Conservation (phyloP, 1,139 yeast genomes). For the Candida sanyaensis region DNA sequence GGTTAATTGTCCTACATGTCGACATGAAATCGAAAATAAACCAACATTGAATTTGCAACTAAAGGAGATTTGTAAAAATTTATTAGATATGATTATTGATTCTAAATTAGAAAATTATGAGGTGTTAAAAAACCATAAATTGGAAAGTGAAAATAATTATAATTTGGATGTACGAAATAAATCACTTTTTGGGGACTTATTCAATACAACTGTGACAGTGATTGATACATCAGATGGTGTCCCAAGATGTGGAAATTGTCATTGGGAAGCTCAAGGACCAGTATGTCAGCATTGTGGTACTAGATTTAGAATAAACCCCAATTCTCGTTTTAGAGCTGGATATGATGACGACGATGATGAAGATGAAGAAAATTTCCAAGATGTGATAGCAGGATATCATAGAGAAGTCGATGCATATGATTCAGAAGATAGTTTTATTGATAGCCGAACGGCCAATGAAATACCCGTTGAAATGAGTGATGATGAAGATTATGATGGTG, state of each 20-base stretch:
- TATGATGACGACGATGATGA: conserved; percentile 24
- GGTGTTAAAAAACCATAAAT: conserved; percentile 22
- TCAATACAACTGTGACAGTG: conserved; percentile 46
- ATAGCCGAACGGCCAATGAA: conserved; percentile 18
- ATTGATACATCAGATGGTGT: conserved; percentile 75
- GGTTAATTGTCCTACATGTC: conserved; percentile 58
- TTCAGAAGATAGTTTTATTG: conserved; percentile 32
- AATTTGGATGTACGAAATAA: conserved; percentile 38
- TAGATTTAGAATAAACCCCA: conserved; percentile 27
- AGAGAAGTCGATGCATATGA: conserved; percentile 24
- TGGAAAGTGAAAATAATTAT: conserved; percentile 30
- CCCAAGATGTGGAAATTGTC: conserved; percentile 75
- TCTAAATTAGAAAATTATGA: conserved; percentile 20
- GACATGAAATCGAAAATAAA: conserved; percentile 39
- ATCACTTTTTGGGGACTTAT: conserved; percentile 49
- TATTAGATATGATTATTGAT: conserved; percentile 34
- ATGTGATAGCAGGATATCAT: conserved; percentile 12
- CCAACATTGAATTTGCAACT: conserved; percentile 51
- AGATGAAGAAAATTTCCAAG: conserved; percentile 23
- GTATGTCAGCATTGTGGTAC: conserved; percentile 58
- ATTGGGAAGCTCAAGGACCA: conserved; percentile 73
- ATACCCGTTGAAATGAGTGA: conserved; percentile 10
- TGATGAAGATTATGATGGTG: conserved; percentile 8
- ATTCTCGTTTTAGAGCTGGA: conserved; percentile 16
- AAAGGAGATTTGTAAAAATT: conserved; percentile 32